These are phyloP conservation scores for Davidsoniella australis DNA, from an alignment of 2,329 filamentous ascomycete genomes.

Conservation along the genomic window DNA sequence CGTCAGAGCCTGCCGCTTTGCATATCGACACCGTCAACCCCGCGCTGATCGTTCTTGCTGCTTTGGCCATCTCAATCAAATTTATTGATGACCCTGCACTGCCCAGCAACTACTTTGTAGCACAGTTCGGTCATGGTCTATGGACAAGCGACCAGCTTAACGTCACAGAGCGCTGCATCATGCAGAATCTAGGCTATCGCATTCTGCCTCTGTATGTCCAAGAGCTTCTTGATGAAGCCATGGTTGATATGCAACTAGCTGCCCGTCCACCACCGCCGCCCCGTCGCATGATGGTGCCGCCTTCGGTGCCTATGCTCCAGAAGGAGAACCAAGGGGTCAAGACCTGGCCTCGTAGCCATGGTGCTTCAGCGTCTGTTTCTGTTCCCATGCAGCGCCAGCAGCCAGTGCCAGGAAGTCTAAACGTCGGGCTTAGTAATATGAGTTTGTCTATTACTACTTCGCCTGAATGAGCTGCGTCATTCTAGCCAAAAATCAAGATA, in stretches of 20 bases:
- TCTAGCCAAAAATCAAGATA: too few relatives aligned
- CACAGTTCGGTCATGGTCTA: conserved; percentile 33
- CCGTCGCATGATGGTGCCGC: not conserved
- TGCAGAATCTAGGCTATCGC: conserved; percentile 46
- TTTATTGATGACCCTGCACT: conserved; percentile 44
- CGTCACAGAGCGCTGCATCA: conserved; percentile 44
- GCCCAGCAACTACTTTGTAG: conserved; percentile 34
- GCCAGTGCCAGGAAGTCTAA: not conserved
- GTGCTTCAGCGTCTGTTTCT: conserved; percentile 7
- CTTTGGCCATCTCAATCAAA: conserved; percentile 47
- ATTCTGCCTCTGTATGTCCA: conserved; percentile 43
- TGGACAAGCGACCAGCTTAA: conserved; percentile 49
- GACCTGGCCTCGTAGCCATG: conserved; percentile 7
- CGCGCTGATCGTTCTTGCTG: conserved; percentile 45
- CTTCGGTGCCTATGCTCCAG: not conserved
- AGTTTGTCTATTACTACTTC: too few relatives aligned
- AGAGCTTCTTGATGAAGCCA: conserved; percentile 38
- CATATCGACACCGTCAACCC: conserved; percentile 46
- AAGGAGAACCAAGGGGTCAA: not conserved
- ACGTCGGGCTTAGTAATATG: too few relatives aligned
- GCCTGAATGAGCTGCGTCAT: too few relatives aligned
- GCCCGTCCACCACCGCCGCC: conserved; percentile 19
- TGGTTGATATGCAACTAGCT: conserved; percentile 47
- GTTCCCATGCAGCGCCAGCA: not conserved
- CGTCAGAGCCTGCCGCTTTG: conserved; percentile 20